Conservation (phyloP, 345 rosid genomes). For the Populus davidiana region DNA sequence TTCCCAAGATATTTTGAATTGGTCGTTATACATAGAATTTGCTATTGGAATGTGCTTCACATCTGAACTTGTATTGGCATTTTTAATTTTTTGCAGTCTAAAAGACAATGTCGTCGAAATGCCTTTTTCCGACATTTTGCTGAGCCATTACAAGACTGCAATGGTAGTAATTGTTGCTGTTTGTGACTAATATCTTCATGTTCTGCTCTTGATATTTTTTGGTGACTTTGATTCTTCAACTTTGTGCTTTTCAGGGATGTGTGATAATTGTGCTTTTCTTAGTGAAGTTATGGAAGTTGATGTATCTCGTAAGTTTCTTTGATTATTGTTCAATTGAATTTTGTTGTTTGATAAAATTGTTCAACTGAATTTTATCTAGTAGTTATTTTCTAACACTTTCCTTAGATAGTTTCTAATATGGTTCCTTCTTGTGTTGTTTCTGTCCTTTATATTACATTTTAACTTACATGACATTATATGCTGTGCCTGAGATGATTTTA, state of each 20-base stretch:
- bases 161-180: conserved; percentile 45
- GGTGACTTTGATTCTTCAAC: neutral
- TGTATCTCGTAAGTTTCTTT: conserved; percentile 57
- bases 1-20: neutral
- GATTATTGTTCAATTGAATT: neutral
- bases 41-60: neutral
- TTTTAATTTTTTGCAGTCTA: conserved; percentile 46
- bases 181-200: neutral
- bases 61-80: neutral
- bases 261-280: conserved; percentile 80
- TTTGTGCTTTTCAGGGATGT: conserved; percentile 63
- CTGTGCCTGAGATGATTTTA: neutral
- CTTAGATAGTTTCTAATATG: neutral
- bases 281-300: conserved; percentile 68
- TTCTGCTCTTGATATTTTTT: neutral
- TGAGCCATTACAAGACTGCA: conserved; percentile 85
- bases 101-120: conserved; percentile 76
- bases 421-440: neutral
- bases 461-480: neutral
- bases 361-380: neutral
- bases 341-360: too few relatives aligned
- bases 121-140: conserved; percentile 83
- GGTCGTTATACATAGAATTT: neutral
- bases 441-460: neutral
- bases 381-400: neutral